Conservation (phyloP, 441 rosid genomes). For the Croton setiger region DNA sequence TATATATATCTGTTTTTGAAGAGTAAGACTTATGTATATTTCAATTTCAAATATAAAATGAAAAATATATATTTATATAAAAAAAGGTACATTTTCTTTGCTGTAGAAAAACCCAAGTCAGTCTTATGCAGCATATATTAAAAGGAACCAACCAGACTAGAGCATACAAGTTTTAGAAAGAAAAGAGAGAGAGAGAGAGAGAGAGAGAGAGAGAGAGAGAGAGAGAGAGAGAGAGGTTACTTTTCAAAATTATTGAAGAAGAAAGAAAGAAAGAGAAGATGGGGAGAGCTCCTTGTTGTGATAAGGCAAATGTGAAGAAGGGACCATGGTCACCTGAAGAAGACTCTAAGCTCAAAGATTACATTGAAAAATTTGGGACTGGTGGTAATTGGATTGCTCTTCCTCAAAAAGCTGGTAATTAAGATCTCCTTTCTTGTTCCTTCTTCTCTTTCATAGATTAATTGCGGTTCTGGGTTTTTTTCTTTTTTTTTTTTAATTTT, state of each 20-base stretch:
- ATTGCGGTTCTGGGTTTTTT: not conserved
- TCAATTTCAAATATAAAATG: slow-evolving; percentile 5
- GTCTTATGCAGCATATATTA: slow-evolving; percentile 1
- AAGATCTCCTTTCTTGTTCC: not conserved
- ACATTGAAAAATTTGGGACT: slow-evolving; percentile 48
- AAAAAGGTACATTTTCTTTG: not conserved
- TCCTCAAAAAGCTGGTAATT: slow-evolving; percentile 59
- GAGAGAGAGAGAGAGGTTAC: not conserved
- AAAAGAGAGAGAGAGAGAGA: not conserved
- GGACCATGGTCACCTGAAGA: slow-evolving; percentile 82
- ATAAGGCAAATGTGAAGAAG: slow-evolving; percentile 63
- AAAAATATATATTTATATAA: not conserved
- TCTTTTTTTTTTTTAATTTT: not conserved
- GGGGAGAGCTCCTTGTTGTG: slow-evolving; percentile 86
- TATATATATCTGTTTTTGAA: slow-evolving; percentile 23
- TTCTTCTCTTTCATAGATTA: not conserved
- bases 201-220: slow-evolving; percentile 3
- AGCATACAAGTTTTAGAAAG: slow-evolving; percentile 6
- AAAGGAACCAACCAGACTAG: slow-evolving; percentile 22
- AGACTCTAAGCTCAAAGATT: slow-evolving; percentile 51
- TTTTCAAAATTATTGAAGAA: not conserved
- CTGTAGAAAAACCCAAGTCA: slow-evolving; percentile 3
- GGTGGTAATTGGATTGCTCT: slow-evolving; percentile 70
- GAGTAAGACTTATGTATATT: too few relatives aligned
- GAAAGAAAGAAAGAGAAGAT: slow-evolving; percentile 20